Percentiles rank a stretch among this genome's conserved stretches.
phyloP scores from a whole-genome alignment of 805 yeast species.

The Yarrowia sp. region DNA sequence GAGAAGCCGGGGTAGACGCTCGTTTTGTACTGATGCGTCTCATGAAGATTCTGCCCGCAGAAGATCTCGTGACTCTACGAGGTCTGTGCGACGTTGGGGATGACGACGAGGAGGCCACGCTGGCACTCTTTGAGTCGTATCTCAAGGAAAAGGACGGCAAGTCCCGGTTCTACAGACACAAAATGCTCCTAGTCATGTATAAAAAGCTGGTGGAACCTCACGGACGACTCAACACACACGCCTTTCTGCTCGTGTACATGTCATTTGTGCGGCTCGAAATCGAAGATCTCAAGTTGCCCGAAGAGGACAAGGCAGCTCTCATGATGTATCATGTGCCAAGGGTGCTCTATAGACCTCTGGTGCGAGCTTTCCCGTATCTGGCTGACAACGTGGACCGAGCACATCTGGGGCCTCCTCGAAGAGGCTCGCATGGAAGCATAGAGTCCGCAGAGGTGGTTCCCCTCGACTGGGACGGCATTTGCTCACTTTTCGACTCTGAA shows the following conservation, averaged over 20 bases:
- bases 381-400: constrained; percentile 13
- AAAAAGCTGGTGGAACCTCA: constrained; percentile 18
- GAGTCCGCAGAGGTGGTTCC: constrained; percentile 11
- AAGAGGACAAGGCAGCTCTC: constrained; percentile 7
- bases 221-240: constrained; percentile 10
- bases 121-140: constrained; percentile 13
- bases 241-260: constrained; percentile 18
- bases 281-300: constrained; percentile 6
- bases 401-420: constrained; percentile 10
- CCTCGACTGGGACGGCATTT: neutral
- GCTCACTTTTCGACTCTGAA: neutral
- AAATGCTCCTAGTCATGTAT: constrained; percentile 13
- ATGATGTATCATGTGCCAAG: constrained; percentile 3
- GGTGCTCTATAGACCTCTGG: constrained; percentile 5
- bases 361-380: neutral
- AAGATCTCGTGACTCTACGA: constrained; percentile 7
- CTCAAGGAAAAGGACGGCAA: constrained; percentile 16
- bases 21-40: constrained; percentile 20
- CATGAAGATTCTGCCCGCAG: constrained; percentile 16
- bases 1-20: neutral
- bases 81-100: constrained; percentile 12
- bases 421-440: constrained; percentile 10
- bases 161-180: constrained; percentile 8
- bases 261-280: constrained; percentile 17
- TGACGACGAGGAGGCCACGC: constrained; percentile 12